Percentiles rank a stretch among this genome's conserved stretches.
Evolutionary conservation across 108 stramenopile genomes (phyloP).

Genomic region (Conticribra weissflogii): DNA sequence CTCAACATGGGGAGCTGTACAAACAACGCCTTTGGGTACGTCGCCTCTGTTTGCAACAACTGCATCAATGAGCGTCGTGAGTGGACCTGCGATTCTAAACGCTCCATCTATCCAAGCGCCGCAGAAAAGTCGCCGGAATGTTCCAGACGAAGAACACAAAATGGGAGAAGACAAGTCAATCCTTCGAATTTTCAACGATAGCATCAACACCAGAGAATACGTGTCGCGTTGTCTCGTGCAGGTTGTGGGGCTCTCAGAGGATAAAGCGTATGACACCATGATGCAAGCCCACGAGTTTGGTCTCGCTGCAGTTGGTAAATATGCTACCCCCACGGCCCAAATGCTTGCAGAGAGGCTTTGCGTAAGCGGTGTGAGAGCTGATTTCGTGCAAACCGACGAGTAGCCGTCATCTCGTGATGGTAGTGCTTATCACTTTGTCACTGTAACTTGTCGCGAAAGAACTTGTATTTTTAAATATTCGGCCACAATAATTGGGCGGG

Average conservation of each 20-base stretch:
- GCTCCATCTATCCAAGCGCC: background rate
- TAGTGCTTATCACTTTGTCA: background rate
- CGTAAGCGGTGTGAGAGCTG: constrained; percentile 73
- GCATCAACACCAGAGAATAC: constrained; percentile 80
- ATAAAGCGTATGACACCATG: constrained; percentile 80
- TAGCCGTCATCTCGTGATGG: background rate
- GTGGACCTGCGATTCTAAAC: background rate
- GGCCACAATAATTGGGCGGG: too few relatives aligned
- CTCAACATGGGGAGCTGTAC: background rate
- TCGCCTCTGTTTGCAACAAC: constrained; percentile 8
- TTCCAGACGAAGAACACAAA: constrained; percentile 2
- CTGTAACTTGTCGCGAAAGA: too few relatives aligned
- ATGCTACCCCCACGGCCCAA: constrained; percentile 76
- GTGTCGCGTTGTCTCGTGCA: constrained; percentile 83
- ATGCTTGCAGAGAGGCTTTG: constrained; percentile 69
- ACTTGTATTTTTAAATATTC: too few relatives aligned
- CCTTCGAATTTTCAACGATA: constrained; percentile 87
- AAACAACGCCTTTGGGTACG: background rate
- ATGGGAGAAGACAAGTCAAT: constrained; percentile 50
- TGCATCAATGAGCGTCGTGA: background rate
- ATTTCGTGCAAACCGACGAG: constrained; percentile 56
- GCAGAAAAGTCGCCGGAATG: too few relatives aligned
- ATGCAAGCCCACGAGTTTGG: constrained; percentile 86
- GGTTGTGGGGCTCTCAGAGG: constrained; percentile 72
- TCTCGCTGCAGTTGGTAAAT: constrained; percentile 77